Evolutionary conservation across 2,329 filamentous ascomycete species (phyloP), one percentile per base, ranked within the genome.

Genomic region (Trichoderma atroviride): DNA sequence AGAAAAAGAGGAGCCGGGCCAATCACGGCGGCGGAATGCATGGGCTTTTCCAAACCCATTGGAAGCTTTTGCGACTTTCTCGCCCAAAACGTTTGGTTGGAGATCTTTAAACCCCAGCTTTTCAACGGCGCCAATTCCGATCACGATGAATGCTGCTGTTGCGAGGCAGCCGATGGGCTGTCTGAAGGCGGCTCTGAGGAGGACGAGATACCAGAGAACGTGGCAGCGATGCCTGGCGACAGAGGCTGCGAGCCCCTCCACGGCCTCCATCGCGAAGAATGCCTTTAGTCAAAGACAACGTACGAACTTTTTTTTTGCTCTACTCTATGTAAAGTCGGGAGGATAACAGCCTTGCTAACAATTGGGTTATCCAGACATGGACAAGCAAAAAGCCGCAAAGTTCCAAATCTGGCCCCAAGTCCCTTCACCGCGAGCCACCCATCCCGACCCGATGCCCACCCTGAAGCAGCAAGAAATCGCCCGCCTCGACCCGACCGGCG

Each of bases 401-500:
- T 88, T 88, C 78, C 80, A 84, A 72, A 78, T 88, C 57, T 87
- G 85, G 78, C 85, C 86, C 4, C 85, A 87, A 14, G 81, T 86
- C 14, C 84, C 86, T 40, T 87, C 88, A 11, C 81, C 87, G 62
- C 82, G 83, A 69, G 81, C 84, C 69, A 80, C 82, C 69, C 87
- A 86, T 80, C 87, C 88, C 69, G 86, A 94, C 76, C 91, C 94
- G 27, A 82, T 98, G 76, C 84, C 84, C 47, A 80, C 86, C 69
- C 85, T 97, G 75, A 89, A 90, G 74, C 79, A 85, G 63, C 82
- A 87, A 68, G 93, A 97, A 82, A 86, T 97, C 76, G 78, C 85
- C 52, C 80, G 86, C 53, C 91, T 97, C 76, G 96, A 99, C 81
- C 93, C 94, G 5, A 93, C 90, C 1, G 94, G 94, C 61, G 90